Conservation (phyloP, 345 rosid species). For the Populus tremula region DNA sequence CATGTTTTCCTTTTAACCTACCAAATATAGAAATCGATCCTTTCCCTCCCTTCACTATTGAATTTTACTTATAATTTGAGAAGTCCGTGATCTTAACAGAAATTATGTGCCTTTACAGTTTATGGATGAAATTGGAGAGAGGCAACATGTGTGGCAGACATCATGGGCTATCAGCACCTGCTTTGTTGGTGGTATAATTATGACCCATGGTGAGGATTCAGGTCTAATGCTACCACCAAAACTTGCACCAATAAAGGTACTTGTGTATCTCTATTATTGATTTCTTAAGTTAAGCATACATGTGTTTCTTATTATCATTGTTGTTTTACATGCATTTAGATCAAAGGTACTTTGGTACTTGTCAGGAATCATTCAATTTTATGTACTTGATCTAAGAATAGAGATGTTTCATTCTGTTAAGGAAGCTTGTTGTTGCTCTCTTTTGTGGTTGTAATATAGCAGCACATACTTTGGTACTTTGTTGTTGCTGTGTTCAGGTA, state of each 20-base stretch:
- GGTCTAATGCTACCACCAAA: conserved; percentile 94
- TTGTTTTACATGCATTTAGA: background rate
- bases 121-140: conserved; percentile 81
- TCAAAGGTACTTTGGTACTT: background rate
- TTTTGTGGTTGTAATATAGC: background rate
- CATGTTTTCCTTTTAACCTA: background rate
- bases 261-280: background rate
- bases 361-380: background rate
- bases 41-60: too few species aligned
- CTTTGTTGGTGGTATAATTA: conserved; percentile 92
- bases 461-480: background rate
- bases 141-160: conserved; percentile 98
- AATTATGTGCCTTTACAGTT: conserved; percentile 48
- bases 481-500: background rate
- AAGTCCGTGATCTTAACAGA: background rate
- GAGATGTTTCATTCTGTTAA: background rate
- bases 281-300: background rate
- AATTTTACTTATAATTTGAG: background rate
- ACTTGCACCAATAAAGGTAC: conserved; percentile 84
- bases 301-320: background rate
- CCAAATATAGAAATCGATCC: background rate
- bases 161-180: conserved; percentile 98
- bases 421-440: background rate
- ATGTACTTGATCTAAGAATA: background rate
- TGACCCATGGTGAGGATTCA: conserved; percentile 95